Conservation (phyloP, 352 stramenopile genomes). For the Pythium rhizo-oryzae region DNA sequence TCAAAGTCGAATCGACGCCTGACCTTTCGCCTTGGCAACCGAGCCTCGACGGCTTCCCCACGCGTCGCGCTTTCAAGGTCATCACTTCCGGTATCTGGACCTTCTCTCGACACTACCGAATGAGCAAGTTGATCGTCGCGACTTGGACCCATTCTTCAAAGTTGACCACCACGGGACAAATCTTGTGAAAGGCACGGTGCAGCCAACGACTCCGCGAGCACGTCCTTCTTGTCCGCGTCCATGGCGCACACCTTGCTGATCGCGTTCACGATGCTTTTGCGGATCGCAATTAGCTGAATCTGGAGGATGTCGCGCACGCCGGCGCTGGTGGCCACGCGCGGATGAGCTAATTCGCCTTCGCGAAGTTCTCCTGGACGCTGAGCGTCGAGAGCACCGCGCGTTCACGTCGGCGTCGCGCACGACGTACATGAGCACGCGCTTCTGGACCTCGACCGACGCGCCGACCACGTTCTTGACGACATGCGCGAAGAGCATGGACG, state of each 20-base stretch:
- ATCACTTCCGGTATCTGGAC: constrained; percentile 90
- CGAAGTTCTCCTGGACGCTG: constrained; percentile 98
- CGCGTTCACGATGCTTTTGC: constrained; percentile 95
- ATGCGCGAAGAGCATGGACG: constrained; percentile 96
- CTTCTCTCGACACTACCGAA: constrained; percentile 94
- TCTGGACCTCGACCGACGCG: constrained; percentile 98
- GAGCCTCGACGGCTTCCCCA: constrained; percentile 46
- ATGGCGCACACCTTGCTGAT: constrained; percentile 94
- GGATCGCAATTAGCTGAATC: constrained; percentile 97
- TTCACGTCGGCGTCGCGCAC: constrained; percentile 98
- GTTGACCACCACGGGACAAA: constrained; percentile 98
- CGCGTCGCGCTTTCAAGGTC: constrained; percentile 29
- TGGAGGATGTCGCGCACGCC: constrained; percentile 98
- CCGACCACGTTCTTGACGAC: constrained; percentile 97
- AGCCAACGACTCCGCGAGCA: constrained; percentile 93
- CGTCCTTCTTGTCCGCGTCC: constrained; percentile 89
- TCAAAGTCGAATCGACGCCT: constrained; percentile 97
- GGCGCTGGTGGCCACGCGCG: constrained; percentile 97
- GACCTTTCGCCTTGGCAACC: constrained; percentile 69
- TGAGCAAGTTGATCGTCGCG: constrained; percentile 93
- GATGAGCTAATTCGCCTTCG: constrained; percentile 95
- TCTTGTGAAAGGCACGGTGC: constrained; percentile 95
- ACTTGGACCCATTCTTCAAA: constrained; percentile 99
- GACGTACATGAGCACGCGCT: constrained; percentile 99
- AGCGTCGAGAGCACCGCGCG: constrained; percentile 96